These are phyloP conservation scores for Penicillium sclerotigenum DNA, from an alignment of 2,329 filamentous ascomycete genomes.

Conservation along the genomic window DNA sequence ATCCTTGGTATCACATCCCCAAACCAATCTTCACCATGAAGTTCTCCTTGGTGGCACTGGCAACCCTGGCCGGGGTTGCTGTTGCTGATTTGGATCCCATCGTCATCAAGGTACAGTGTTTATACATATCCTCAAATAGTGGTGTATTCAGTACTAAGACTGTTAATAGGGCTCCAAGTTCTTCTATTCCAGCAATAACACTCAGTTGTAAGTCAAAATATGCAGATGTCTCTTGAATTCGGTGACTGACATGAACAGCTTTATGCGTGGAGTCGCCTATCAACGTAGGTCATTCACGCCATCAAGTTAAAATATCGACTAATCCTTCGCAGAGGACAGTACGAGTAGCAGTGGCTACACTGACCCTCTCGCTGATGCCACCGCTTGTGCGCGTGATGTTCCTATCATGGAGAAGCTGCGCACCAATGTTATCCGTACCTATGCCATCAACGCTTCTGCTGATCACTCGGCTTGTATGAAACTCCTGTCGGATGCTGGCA, in stretches of 20 bases:
- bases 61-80: slow-evolving; percentile 46
- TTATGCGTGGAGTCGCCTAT: slow-evolving; percentile 88
- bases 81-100: slow-evolving; percentile 54
- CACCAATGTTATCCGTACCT: slow-evolving; percentile 90
- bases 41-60: slow-evolving; percentile 48
- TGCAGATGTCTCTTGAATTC: slow-evolving; percentile 14
- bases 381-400: slow-evolving; percentile 74
- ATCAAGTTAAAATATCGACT: not conserved
- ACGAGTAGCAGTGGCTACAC: slow-evolving; percentile 57
- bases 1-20: not conserved
- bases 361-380: slow-evolving; percentile 73
- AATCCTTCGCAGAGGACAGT: slow-evolving; percentile 42
- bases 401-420: slow-evolving; percentile 71
- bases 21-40: slow-evolving; percentile 43
- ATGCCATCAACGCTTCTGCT: slow-evolving; percentile 74
- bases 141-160: not conserved
- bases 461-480: slow-evolving; percentile 82
- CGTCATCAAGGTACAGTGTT: slow-evolving; percentile 58
- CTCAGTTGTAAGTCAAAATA: slow-evolving; percentile 59
- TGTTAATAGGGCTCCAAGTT: slow-evolving; percentile 66
- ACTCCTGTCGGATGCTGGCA: slow-evolving; percentile 73
- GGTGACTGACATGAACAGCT: slow-evolving; percentile 51
- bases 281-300: slow-evolving; percentile 54
- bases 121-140: not conserved
- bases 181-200: slow-evolving; percentile 76